These are phyloP conservation scores for Saprolegnia diclina DNA, from an alignment of 352 stramenopile species.

Conservation along the genomic window DNA sequence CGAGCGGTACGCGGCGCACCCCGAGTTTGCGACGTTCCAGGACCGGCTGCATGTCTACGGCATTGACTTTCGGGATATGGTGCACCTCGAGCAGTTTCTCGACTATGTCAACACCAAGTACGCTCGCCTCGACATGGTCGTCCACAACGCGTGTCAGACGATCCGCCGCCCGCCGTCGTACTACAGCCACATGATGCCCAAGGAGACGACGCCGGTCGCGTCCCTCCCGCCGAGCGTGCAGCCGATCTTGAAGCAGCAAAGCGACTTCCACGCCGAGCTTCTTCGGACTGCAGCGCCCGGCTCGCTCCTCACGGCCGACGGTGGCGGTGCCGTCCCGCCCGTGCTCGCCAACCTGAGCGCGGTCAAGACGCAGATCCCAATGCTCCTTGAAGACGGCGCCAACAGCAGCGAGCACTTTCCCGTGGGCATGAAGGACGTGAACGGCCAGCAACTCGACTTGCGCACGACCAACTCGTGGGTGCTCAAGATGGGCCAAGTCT, in stretches of 20 bases:
- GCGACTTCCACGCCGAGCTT: constrained; percentile 65
- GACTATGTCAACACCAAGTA: constrained; percentile 75
- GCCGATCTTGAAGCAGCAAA: constrained; percentile 71
- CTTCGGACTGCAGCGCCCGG: constrained; percentile 34
- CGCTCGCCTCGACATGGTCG: constrained; percentile 92
- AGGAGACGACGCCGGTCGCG: constrained; percentile 65
- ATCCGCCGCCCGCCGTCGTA: constrained; percentile 91
- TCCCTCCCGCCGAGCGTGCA: constrained; percentile 47
- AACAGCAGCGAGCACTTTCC: constrained; percentile 50
- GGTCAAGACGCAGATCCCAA: constrained; percentile 73
- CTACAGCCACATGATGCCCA: constrained; percentile 89
- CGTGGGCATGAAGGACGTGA: constrained; percentile 87
- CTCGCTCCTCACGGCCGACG: constrained; percentile 39
- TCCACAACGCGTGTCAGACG: constrained; percentile 98
- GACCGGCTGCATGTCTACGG: constrained; percentile 93
- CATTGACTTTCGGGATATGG: constrained; percentile 93
- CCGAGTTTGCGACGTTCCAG: constrained; percentile 91
- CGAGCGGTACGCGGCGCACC: constrained; percentile 84
- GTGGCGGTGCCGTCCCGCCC: constrained; percentile 19
- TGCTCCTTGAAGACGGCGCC: constrained; percentile 50
- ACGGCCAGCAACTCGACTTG: constrained; percentile 95
- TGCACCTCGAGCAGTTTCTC: constrained; percentile 93
- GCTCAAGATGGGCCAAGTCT: constrained; percentile 92
- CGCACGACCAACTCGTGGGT: constrained; percentile 93
- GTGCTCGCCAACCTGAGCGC: constrained; percentile 55